Evolutionary conservation across 1,139 yeast species (phyloP).

Genomic region (Kodamaea ohmeri): DNA sequence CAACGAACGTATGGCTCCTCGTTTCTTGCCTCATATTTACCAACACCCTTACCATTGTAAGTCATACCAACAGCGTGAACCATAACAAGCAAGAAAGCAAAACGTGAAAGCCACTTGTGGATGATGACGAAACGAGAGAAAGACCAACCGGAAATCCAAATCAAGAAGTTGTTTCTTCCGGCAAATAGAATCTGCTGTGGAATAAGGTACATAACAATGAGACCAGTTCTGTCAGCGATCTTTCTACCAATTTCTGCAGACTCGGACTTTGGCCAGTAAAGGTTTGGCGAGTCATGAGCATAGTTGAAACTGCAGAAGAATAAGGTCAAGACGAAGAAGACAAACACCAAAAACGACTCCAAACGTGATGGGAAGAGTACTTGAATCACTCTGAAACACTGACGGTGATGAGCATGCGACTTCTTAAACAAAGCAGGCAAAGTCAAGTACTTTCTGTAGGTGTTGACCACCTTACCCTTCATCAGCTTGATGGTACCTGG

Average conservation of each 20-base stretch:
- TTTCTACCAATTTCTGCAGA: conserved; percentile 49
- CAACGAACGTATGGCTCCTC: conserved; percentile 41
- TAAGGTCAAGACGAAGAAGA: conserved; percentile 43
- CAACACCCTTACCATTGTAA: conserved; percentile 32
- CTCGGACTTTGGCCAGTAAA: conserved; percentile 26
- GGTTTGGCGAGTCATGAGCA: conserved; percentile 35
- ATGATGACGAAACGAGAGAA: conserved; percentile 57
- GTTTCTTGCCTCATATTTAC: conserved; percentile 38
- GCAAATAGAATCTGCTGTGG: conserved; percentile 57
- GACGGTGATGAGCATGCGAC: conserved; percentile 40
- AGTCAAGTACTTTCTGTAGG: conserved; percentile 40
- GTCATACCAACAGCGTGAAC: conserved; percentile 53
- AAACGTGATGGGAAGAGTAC: conserved; percentile 60
- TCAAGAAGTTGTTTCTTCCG: conserved; percentile 66
- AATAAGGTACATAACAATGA: conserved; percentile 44
- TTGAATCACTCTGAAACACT: conserved; percentile 30
- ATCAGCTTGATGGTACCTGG: conserved; percentile 34
- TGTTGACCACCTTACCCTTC: conserved; percentile 33
- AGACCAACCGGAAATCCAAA: conserved; percentile 65
- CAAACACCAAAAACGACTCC: conserved; percentile 40
- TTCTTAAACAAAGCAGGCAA: conserved; percentile 48
- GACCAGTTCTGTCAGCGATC: conserved; percentile 61
- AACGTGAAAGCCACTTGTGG: conserved; percentile 67
- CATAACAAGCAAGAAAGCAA: conserved; percentile 31
- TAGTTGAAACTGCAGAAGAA: conserved; percentile 42